These are phyloP conservation scores for Dalbergia oliveri DNA, from an alignment of 306 rosid genomes.

Conservation along the genomic window DNA sequence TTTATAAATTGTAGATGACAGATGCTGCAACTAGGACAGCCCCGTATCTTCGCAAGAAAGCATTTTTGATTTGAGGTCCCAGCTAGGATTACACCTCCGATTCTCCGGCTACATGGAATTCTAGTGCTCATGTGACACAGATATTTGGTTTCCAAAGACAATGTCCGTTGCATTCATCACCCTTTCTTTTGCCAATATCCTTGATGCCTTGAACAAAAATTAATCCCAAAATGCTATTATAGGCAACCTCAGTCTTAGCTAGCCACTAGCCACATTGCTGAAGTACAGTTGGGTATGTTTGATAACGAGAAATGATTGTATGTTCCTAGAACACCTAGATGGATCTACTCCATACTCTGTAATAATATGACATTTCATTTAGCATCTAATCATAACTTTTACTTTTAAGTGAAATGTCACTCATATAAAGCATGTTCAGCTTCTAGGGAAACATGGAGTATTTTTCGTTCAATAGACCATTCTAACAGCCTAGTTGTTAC, in stretches of 20 bases:
- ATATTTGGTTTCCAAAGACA: constrained; percentile 18
- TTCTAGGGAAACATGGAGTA: no score
- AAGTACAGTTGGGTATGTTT: constrained; percentile 37
- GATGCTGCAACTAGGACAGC: constrained; percentile 37
- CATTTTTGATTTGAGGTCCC: constrained; percentile 40
- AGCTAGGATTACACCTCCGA: constrained; percentile 39
- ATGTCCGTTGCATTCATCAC: neutral
- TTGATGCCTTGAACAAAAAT: neutral
- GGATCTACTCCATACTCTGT: no score
- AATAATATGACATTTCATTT: no score
- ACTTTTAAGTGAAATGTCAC: no score
- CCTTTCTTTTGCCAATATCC: neutral
- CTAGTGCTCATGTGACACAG: constrained; percentile 15
- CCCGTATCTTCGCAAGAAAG: constrained; percentile 37
- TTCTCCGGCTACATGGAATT: constrained; percentile 35
- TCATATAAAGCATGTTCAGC: no score
- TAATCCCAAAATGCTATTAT: neutral
- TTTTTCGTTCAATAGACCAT: neutral
- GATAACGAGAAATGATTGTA: neutral
- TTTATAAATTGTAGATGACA: neutral
- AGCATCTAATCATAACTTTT: no score
- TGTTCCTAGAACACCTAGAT: no score
- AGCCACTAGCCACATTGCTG: neutral
- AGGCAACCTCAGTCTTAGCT: neutral
- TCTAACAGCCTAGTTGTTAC: constrained; percentile 39